Base-by-base conservation (phyloP, 2,329 filamentous ascomycete species). In the Trichophyton rubrum region DNA sequence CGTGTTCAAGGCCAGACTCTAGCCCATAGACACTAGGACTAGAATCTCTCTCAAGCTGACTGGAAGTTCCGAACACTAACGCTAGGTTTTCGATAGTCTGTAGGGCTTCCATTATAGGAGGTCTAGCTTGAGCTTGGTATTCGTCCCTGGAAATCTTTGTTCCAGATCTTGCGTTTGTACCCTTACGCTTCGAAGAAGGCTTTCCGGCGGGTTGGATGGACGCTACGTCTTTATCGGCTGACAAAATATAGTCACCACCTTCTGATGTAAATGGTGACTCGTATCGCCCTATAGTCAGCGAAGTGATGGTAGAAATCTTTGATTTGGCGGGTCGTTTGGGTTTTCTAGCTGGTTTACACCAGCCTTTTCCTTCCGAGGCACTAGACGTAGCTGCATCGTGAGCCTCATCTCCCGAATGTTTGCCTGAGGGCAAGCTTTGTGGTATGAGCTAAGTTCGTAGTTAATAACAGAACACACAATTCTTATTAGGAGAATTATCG, bases 41-140 rank as follows among this genome's bases (percentile, higher is more conserved):
- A 40, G 90, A 83, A 61, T 90, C 87, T 60, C 80, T 76, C 13
- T 85, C 86, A 24, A 95, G 75, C 70, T 95, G 90, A 70, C 90
- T 95, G 1, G 87, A 91, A 0, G 89, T 93, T 0, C 89, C 90
- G 72, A 95, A 95, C 0, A 95, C 74, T 68, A 91, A 88, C 62
- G 90, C 84, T 69, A 93, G 90, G 1, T 81, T 77, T 2, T 82
- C 78, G 13, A 87, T 81, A 65, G 86, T 80, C 59, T 81, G 81
- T 49, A 86, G 73, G 1, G 89, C 90, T 24, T 86, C 81, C 56
- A 76, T 77, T 0, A 89, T 89, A 0, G 88, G 89, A 9, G 95
- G 74, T 3, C 83, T 75, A 71, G 17, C 90, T 70, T 17, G 81
- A 71, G 47, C 78, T 75, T 20, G 78, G 76, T n/a, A 77, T 8